A percentile compares a stretch with the other conserved stretches of the same genome.
Evolutionary conservation across 2,329 filamentous ascomycete species (phyloP).

Genomic region (Epichloe sp.): DNA sequence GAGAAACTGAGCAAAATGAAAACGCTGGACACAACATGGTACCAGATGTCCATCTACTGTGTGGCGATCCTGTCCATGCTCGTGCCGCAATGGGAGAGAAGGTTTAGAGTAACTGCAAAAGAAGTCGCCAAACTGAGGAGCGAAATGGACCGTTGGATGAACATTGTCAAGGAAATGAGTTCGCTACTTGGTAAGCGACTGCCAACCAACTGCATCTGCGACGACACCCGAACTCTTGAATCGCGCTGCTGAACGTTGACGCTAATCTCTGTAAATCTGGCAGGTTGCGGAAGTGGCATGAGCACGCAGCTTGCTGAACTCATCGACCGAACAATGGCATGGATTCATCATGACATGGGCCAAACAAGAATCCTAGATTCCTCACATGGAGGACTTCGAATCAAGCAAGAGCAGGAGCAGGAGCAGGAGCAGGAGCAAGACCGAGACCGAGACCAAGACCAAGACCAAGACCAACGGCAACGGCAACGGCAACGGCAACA

Average conservation of each 20-base stretch:
- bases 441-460: no score
- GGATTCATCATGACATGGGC: conserved; percentile 38
- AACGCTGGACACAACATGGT: conserved; percentile 67
- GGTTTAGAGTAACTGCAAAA: conserved; percentile 42
- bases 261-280: conserved; percentile 6
- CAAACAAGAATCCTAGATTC: conserved; percentile 16
- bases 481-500: conserved; percentile 7
- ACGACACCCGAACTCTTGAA: background rate
- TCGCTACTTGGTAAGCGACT: conserved; percentile 43
- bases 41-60: conserved; percentile 57
- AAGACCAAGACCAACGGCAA: no score
- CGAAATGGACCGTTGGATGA: conserved; percentile 59
- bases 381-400: conserved; percentile 10
- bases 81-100: conserved; percentile 55
- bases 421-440: no score
- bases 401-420: conserved; percentile 23
- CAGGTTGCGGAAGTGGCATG: conserved; percentile 32
- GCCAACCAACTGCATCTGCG: background rate
- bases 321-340: conserved; percentile 36
- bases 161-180: conserved; percentile 54
- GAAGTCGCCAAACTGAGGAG: conserved; percentile 47
- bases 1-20: conserved; percentile 48
- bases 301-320: conserved; percentile 32
- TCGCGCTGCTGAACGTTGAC: background rate
- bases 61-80: conserved; percentile 62